Evolutionary conservation across 768 basidiomycete species (phyloP).

Genomic region (Collybiopsis confluens): DNA sequence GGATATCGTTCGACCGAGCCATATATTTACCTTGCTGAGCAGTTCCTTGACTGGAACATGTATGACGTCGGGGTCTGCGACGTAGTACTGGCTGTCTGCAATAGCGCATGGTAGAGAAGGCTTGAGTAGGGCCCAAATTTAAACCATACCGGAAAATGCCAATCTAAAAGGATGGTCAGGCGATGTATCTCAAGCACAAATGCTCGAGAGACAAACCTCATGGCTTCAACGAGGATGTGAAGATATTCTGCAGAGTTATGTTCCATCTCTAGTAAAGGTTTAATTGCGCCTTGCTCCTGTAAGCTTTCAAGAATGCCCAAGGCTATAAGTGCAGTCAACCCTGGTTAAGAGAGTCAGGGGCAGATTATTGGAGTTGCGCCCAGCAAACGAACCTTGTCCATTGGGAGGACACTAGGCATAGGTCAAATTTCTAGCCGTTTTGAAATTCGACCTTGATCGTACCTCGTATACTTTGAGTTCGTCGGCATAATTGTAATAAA

Average conservation of each 20-base stretch:
- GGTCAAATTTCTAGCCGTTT: slow-evolving; percentile 5
- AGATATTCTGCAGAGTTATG: slow-evolving; percentile 91
- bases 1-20: too few species aligned
- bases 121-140: neutral
- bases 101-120: neutral
- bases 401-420: slow-evolving; percentile 85
- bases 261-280: slow-evolving; percentile 72
- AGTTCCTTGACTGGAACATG: slow-evolving; percentile 79
- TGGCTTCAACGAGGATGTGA: slow-evolving; percentile 80
- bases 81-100: slow-evolving; percentile 81
- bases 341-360: slow-evolving; percentile 26
- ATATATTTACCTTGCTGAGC: slow-evolving; percentile 64
- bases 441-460: slow-evolving; percentile 10
- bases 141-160: slow-evolving; percentile 65
- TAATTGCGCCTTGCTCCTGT: slow-evolving; percentile 66
- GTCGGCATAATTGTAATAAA: slow-evolving; percentile 81
- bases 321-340: slow-evolving; percentile 89
- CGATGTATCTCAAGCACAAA: too few species aligned
- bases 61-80: slow-evolving; percentile 82
- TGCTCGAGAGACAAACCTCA: slow-evolving; percentile 61
- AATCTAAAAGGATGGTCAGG: slow-evolving; percentile 34
- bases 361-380: neutral
- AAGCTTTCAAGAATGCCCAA: slow-evolving; percentile 89
- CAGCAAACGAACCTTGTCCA: slow-evolving; percentile 65
- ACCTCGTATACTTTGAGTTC: slow-evolving; percentile 93